phyloP scores from a whole-genome alignment of 352 stramenopile species.

The Phytophthora cactorum region DNA sequence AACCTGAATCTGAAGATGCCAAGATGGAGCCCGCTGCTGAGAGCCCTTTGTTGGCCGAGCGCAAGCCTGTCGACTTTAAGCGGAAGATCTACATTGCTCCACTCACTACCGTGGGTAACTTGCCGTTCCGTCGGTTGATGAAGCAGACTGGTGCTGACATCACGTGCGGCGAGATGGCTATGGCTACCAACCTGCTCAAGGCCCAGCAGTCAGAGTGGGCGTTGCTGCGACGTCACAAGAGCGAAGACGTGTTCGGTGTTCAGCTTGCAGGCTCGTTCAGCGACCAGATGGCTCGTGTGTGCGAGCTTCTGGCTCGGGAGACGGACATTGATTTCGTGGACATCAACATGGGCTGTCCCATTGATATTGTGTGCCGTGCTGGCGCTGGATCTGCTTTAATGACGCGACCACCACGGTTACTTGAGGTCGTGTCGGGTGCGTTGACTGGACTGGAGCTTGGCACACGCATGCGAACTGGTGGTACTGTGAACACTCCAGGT shows the following conservation, averaged over 20 bases:
- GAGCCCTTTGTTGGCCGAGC: slow-evolving; percentile 63
- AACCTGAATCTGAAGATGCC: slow-evolving; percentile 16
- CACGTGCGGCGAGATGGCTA: slow-evolving; percentile 98
- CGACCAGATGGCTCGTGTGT: slow-evolving; percentile 94
- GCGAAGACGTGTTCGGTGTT: slow-evolving; percentile 98
- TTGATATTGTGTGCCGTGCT: slow-evolving; percentile 94
- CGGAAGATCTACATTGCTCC: slow-evolving; percentile 99
- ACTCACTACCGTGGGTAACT: slow-evolving; percentile 99
- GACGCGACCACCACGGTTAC: slow-evolving; percentile 90
- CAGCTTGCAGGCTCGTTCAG: slow-evolving; percentile 94
- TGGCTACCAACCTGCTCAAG: slow-evolving; percentile 95
- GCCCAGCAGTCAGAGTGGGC: slow-evolving; percentile 97
- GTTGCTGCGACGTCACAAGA: slow-evolving; percentile 95
- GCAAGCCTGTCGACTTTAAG: slow-evolving; percentile 96
- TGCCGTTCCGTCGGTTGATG: slow-evolving; percentile 98
- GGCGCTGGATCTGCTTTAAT: slow-evolving; percentile 95
- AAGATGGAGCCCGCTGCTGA: slow-evolving; percentile 46
- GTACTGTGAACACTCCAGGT: slow-evolving; percentile 47
- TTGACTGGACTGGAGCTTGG: slow-evolving; percentile 86
- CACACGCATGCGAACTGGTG: slow-evolving; percentile 38
- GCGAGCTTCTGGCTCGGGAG: slow-evolving; percentile 94
- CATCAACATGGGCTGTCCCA: slow-evolving; percentile 99
- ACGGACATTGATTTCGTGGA: slow-evolving; percentile 98
- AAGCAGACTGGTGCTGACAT: slow-evolving; percentile 99
- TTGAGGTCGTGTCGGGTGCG: slow-evolving; percentile 90